Conservation (phyloP, 75 land plant genomes). For the Picea glauca region DNA sequence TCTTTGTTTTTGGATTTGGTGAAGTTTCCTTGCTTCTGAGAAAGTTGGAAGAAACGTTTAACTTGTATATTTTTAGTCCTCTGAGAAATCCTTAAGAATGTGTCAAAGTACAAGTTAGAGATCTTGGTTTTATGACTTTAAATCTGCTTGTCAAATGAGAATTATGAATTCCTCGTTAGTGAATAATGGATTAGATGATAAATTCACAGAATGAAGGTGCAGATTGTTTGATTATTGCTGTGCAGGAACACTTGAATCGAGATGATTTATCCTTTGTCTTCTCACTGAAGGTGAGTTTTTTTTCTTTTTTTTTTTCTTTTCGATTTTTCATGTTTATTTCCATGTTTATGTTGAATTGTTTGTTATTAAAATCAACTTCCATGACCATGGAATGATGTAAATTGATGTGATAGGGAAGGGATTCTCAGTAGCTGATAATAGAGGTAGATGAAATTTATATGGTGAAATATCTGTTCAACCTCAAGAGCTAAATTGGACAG, state of each 20-base stretch:
- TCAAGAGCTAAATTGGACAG: neutral
- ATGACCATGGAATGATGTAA: neutral
- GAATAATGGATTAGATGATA: neutral
- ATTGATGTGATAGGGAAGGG: neutral
- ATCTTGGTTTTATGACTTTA: neutral
- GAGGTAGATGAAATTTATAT: neutral
- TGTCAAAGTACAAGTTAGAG: neutral
- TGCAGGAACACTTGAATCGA: slow-evolving; percentile 84
- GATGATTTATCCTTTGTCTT: slow-evolving; percentile 92
- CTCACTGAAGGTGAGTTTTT: slow-evolving; percentile 69
- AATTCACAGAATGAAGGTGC: neutral
- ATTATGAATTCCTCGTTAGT: neutral
- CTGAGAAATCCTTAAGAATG: neutral
- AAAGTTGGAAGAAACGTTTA: neutral
- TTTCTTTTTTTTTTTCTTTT: neutral
- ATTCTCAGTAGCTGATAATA: neutral
- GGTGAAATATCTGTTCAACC: neutral
- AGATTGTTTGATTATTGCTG: neutral
- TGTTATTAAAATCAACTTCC: neutral
- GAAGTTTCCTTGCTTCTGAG: neutral
- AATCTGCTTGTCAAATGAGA: neutral
- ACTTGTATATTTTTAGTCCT: neutral
- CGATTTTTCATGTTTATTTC: neutral
- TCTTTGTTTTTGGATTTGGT: neutral
- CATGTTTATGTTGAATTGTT: neutral